phyloP scores from a whole-genome alignment of 2,329 filamentous ascomycete species.

The Tolypocladium nubicola region DNA sequence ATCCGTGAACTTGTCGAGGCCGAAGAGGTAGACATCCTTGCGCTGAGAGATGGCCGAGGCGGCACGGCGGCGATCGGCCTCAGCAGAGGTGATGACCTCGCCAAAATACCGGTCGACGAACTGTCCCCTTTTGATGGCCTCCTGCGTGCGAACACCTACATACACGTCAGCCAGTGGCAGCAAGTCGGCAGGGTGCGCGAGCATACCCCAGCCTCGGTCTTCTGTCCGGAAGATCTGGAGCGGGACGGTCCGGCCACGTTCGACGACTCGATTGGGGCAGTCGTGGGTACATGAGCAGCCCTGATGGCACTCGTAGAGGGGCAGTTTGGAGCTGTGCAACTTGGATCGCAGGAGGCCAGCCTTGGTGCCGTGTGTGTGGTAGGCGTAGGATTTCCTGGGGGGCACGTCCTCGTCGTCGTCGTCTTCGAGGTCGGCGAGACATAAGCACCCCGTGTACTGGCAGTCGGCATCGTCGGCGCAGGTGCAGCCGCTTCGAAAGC shows the following conservation, averaged over 20 bases:
- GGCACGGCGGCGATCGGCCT: conserved; percentile 55
- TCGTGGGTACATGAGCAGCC: conserved; percentile 52
- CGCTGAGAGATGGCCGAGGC: conserved; percentile 41
- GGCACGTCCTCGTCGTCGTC: conserved; percentile 29
- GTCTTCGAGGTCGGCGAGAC: conserved; percentile 52
- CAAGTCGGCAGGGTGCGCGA: neutral
- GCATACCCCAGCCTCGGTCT: conserved; percentile 63
- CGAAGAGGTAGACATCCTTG: conserved; percentile 75
- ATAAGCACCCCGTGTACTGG: conserved; percentile 57
- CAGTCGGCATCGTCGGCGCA: conserved; percentile 54
- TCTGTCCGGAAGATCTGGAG: conserved; percentile 68
- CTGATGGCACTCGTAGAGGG: conserved; percentile 74
- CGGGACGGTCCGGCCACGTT: conserved; percentile 58
- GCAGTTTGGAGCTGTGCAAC: conserved; percentile 41
- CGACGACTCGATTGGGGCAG: conserved; percentile 69
- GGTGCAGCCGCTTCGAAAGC: conserved; percentile 58
- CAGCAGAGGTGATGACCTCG: conserved; percentile 51
- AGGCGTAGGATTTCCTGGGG: conserved; percentile 43
- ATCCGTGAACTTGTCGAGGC: conserved; percentile 69
- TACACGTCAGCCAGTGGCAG: neutral
- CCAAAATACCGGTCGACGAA: conserved; percentile 76
- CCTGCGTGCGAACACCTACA: conserved; percentile 51
- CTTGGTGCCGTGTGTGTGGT: conserved; percentile 44
- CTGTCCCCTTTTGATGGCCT: conserved; percentile 58
- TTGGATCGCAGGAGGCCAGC: conserved; percentile 41